Conservation (phyloP, 225 moss, liverwort and hornwort species). For the Straminergon stramineum region DNA sequence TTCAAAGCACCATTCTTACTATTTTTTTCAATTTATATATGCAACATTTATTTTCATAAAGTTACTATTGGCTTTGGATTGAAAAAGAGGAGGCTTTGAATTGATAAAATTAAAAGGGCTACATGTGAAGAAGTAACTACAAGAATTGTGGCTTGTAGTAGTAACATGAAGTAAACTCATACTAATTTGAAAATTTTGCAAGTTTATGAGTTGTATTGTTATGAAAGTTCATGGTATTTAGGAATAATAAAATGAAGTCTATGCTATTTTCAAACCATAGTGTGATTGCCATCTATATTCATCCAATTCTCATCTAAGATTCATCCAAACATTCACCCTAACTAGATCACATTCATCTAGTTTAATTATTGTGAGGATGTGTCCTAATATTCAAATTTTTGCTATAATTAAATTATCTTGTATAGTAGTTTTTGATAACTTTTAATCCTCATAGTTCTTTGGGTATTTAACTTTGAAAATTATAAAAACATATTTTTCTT, state of each 20-base stretch:
- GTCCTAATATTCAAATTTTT: not conserved
- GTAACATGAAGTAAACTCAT: fast-evolving
- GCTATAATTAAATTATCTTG: too few species aligned
- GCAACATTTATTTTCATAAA: fast-evolving
- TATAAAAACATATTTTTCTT: not conserved
- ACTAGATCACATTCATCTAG: not conserved
- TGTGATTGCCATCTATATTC: not conserved
- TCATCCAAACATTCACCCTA: too few species aligned
- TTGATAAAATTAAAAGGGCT: not conserved
- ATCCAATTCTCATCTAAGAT: not conserved
- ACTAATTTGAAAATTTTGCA: not conserved
- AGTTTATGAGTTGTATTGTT: fast-evolving
- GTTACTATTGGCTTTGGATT: fast-evolving
- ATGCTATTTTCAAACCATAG: too few species aligned
- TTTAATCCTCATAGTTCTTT: fast-evolving
- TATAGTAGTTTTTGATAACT: not conserved
- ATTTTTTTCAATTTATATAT: not conserved
- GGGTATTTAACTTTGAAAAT: not conserved
- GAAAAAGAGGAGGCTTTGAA: fast-evolving
- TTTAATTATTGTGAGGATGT: fast-evolving
- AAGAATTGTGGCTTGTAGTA: fast-evolving
- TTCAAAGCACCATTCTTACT: fast-evolving
- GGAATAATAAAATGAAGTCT: not conserved
- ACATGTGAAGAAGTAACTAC: not conserved
- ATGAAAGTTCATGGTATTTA: not conserved